Base-by-base conservation (phyloP, 2,329 filamentous ascomycete genomes). In the Aspergillus novoparasiticus region DNA sequence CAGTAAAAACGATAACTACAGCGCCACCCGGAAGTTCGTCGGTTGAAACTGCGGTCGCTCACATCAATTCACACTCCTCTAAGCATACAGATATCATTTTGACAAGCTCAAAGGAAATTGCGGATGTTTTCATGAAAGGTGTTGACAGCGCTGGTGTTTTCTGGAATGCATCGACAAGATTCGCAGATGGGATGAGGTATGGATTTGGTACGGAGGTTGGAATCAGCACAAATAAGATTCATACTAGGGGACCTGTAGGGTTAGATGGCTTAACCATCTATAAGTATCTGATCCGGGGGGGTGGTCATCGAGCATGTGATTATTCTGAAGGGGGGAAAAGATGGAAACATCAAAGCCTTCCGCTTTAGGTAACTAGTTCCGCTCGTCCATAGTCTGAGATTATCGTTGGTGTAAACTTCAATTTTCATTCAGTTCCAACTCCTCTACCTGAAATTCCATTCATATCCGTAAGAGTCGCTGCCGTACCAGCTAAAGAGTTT, bases 161-260 rank as follows among this genome's bases (percentile, higher is more conserved):
- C 84, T 97, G 94, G 93, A 99, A 99, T 76, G 92, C 93, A 9
- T 96, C 92, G 28, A 97, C 93, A 10, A 87, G 95, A 57, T 94
- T 99, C 81, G 93, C 94, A 6, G 95, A 99, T 77, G 95, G 95
- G 9, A 97, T 96, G 91, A 86, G 95, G 48, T 98, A 96, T 76
- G 95, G 95, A 9, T 99, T 99, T 79, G 95, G 95, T 55, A 98
- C 95, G 0, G 95, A 99, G 80, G 95, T 99, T 28, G 95, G 95
- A 60, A 98, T 99, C 79, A 96, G 92, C 81, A 99, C 95, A 57
- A 99, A 97, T 83, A 99, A 98, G 83, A 97, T 99, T 67, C 95
- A 99, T 76, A 91, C 92, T 1, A 85, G 95, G 57, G 95, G 95
- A 0, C 95, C 95, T 0, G 95, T 99, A 6, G 95, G 95, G 1